Conservation (phyloP, 306 rosid species). For the Rosa chinensis region DNA sequence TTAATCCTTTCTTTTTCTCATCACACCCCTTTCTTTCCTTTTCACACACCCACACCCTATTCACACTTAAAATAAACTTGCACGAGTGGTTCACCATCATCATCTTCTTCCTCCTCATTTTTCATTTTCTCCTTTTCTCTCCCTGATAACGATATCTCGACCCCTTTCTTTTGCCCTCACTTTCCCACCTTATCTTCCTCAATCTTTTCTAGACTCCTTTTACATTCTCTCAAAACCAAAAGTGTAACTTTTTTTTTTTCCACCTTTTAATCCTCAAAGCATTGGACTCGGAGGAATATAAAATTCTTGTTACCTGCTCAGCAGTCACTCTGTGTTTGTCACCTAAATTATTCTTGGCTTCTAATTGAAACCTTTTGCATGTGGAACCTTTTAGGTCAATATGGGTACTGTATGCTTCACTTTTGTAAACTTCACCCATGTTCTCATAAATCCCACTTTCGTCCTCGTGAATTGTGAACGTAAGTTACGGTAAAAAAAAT, state of each 20-base stretch:
- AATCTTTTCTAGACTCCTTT: neutral
- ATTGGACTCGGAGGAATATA: neutral
- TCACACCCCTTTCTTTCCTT: conserved; percentile 10
- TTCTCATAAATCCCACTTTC: neutral
- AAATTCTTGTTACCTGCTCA: neutral
- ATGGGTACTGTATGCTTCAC: neutral
- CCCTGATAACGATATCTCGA: conserved; percentile 43
- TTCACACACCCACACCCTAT: conserved; percentile 6
- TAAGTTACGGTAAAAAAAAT: no score
- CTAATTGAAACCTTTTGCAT: neutral
- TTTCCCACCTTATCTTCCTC: neutral
- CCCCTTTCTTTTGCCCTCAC: conserved; percentile 1
- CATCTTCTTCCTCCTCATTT: neutral
- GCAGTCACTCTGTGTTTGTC: neutral
- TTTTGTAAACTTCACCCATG: neutral
- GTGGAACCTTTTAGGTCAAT: neutral
- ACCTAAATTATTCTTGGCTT: neutral
- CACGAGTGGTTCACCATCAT: conserved; percentile 56
- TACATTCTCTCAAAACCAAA: neutral
- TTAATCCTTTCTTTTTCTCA: neutral
- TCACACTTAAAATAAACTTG: conserved; percentile 37
- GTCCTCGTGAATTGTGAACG: no score
- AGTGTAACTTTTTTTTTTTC: neutral
- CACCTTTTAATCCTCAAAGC: neutral
- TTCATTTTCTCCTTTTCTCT: conserved; percentile 24